phyloP scores from a whole-genome alignment of 108 stramenopile species.

The Fistulifera pelliculosa region DNA sequence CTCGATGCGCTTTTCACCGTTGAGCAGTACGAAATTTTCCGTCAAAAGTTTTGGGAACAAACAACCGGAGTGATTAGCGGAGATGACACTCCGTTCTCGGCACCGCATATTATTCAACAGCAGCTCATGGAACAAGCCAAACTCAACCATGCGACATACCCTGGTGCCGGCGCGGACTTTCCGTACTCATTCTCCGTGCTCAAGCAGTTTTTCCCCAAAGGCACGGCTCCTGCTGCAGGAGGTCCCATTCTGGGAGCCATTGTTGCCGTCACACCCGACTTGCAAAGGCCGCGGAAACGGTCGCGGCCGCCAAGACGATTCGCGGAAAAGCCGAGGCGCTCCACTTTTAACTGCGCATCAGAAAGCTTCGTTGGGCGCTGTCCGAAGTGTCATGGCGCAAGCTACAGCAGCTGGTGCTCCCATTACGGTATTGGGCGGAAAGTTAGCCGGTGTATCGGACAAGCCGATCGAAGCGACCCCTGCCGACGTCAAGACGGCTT shows the following conservation, averaged over 20 bases:
- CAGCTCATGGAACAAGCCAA: conserved; percentile 42
- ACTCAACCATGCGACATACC: conserved; percentile 6
- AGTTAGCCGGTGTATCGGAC: conserved; percentile 44
- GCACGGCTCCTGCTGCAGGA: conserved; percentile 34
- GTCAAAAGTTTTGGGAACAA: conserved; percentile 68
- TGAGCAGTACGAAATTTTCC: conserved; percentile 75
- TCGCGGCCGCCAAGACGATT: conserved; percentile 41
- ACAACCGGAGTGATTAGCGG: conserved; percentile 73
- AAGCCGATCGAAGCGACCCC: conserved; percentile 44
- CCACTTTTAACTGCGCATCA: conserved; percentile 58
- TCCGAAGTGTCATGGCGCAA: conserved; percentile 43
- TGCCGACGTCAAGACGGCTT: conserved; percentile 53
- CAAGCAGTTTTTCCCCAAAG: conserved; percentile 21
- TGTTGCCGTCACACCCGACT: conserved; percentile 64
- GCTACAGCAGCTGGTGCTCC: conserved; percentile 58
- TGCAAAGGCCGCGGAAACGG: conserved; percentile 50
- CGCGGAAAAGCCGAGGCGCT: conserved; percentile 77
- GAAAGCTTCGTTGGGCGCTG: conserved; percentile 50
- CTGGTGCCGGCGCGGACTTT: conserved; percentile 15
- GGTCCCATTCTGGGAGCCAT: conserved; percentile 74
- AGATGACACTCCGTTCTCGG: conserved; percentile 56
- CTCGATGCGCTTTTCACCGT: conserved; percentile 55
- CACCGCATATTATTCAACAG: conserved; percentile 52
- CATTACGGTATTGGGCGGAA: conserved; percentile 63
- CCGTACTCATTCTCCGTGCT: conserved; percentile 58